Base-by-base conservation (phyloP, 139 green algal species). In the Prasinococcaceae sp. region DNA sequence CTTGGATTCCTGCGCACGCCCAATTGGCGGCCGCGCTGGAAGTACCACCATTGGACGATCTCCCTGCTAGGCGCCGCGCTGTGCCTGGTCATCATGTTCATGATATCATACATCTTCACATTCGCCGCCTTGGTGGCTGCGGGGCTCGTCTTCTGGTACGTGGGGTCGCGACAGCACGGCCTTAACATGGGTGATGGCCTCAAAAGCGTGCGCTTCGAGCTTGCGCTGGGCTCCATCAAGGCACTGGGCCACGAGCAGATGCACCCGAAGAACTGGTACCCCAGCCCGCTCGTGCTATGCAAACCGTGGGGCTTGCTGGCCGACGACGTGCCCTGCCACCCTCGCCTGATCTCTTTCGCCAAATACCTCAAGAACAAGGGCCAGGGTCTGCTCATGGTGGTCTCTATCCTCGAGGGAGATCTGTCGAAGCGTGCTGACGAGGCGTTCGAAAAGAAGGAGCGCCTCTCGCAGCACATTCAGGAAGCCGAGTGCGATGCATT, bases 181-280 rank as follows among this genome's bases (percentile, higher is more conserved):
- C 47, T 50, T 8, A 47, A 70, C 30, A 69, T 59, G 62, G 62
- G 62, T 5, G 62, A 70, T 42, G 62, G 62, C 10, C 60, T 70
- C 46, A 70, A 68, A 59, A 50, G 23, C 26, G 37, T 64, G 23
- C 58, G 60, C 9, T 67, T 69, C 43, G 47, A 69, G 25, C 50
- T 70, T 28, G 62, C 62, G 5, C 45, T 70, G 32, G n/a, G 59
- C 16, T 33, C 19, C 28, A 43, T 70, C 20, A 30, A 35, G n/a
- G n/a, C 19, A 14, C 19, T 9, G n/a, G n/a, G n/a, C n/a, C n/a
- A n/a, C 10, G 63, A 36, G 40, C 51, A 61, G 30, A 47, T 70
- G 22, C 62, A 70, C 42, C 62, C 62, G 26, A 70, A 69, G 56
- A 70, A 70, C 46, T 70, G 62, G 62, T 70, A 70, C 56, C 62